Evolutionary conservation across 306 rosid species (phyloP), one percentile per base, ranked within the genome.

Genomic region (cucumber (Cucumis sativus)): DNA sequence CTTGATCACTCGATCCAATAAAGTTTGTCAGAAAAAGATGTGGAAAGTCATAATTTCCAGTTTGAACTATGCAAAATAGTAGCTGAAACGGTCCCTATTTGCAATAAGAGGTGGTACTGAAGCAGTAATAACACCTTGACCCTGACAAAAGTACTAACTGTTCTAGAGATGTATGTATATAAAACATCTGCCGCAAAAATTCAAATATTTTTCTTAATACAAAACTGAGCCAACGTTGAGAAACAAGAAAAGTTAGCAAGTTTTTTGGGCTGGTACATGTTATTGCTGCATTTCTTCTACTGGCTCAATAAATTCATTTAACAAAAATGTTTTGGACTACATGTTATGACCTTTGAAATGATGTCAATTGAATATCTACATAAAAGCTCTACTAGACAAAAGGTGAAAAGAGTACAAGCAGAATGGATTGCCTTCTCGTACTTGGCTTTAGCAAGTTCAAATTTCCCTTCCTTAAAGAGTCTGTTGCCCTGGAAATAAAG

Each of bases 381-480:
- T 15, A 71, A 47, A 72, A 51, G 21, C 4, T 51, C 7, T 12
- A 28, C 11, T 71, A 15, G 41, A 49, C 59, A 49, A 23, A 49
- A 71, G 59, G 41, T 71, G 76, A 23, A 23, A 17, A 52, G 49
- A 20, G 67, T 70, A 75, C 14, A 78, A 20, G 55, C 66, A 82
- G 79, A 68, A 65, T 55, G 39, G 8, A 62, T 37, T 88, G 89
- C 99, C 98, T 96, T 92, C 76, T 96, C 99, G 85, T 96, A 96
- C 84, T 96, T 96, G 75, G 97, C 97, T 88, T 92, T 96, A 25
- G 98, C 97, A 82, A 92, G 98, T 83, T 91, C 96, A 82, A 86
- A 91, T 76, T 92, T 96, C 81, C 96, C 96, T 86, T 96, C 98
- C 89, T 92, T 96, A 90, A 91, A 96, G 52, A 96, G 90, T 80